These are phyloP conservation scores for Aureobasidium sp. DNA, from an alignment of 2,329 filamentous ascomycete species.

Conservation along the genomic window DNA sequence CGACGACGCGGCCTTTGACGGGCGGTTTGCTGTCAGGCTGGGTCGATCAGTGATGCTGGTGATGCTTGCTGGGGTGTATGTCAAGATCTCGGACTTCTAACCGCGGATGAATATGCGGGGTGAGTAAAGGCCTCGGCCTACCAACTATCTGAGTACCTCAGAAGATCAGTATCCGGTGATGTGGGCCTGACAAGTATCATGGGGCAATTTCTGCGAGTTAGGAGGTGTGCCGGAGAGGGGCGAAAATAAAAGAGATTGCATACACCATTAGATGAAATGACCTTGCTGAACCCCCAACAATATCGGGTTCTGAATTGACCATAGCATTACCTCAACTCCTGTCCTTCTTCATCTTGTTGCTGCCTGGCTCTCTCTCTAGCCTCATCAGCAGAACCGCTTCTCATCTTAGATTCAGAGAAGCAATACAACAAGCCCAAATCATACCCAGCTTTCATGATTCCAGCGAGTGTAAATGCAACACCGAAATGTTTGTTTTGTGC, in stretches of 20 bases:
- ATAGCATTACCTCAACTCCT: constrained; percentile 2
- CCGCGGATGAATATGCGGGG: neutral
- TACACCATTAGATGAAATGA: too few species aligned
- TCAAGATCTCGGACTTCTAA: neutral
- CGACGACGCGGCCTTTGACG: neutral
- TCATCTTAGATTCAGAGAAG: constrained; percentile 21
- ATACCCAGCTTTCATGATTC: constrained; percentile 52
- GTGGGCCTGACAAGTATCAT: too few species aligned
- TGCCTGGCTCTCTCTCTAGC: constrained; percentile 7
- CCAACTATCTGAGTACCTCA: too few species aligned
- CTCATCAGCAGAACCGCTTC: constrained; percentile 3
- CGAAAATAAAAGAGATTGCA: too few species aligned
- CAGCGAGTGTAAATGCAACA: constrained; percentile 57
- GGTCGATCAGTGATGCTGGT: neutral
- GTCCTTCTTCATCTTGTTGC: constrained; percentile 5
- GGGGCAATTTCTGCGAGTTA: too few species aligned
- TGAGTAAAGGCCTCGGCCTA: too few species aligned
- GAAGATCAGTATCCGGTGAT: too few species aligned
- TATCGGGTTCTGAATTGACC: too few species aligned
- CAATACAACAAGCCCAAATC: constrained; percentile 28
- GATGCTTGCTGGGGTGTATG: neutral
- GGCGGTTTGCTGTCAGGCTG: neutral
- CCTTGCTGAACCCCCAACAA: too few species aligned
- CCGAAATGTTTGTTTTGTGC: constrained; percentile 52
- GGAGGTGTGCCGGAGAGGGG: too few species aligned